Base-by-base conservation (phyloP, 1,284 basidiomycete species). In the Fomitopsis schrenkii region DNA sequence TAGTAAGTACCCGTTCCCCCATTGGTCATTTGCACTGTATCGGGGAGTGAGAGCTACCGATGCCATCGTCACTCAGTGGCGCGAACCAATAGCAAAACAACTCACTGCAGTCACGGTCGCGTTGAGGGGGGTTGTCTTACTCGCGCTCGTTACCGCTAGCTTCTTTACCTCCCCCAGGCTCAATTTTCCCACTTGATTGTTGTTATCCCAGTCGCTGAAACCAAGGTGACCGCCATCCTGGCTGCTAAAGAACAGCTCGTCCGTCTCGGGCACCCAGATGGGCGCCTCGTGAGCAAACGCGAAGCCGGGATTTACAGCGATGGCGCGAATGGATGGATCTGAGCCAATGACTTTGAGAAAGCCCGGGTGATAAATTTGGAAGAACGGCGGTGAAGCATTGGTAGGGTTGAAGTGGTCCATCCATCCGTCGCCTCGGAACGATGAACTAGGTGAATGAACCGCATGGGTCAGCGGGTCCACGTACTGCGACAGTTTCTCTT, bases 271-370 rank as follows among this genome's bases (percentile, higher is more conserved):
- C 10, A 81, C 74, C 73, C 85, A 91, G 1, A 90, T 79, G 0
- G 85, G 86, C 2, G 89, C 90, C 72, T 93, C 90, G 66, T 92
- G 90, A 26, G 89, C 90, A 64, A 90, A 83, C 0, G 87, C 84
- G 68, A 83, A 89, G 17, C 80, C 80, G 0, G 79, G 75, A 63
- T 85, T 83, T 1, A 79, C 80, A 0, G 85, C 83, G 26, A 93
- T 80, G 61, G 81, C 72, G 5, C 80, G 79, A 55, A 92, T 80
- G 0, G 81, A 81, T 3, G 90, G 83, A 42, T 76, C 74, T 7
- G 73, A 66, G 0, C 90, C 90, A 2, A 92, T 81, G 63, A 91
- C 77, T 38, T 67, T 57, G 61, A 86, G 74, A 72, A 93, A 93
- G 5, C 73, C 76, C 4, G 74, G 66, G 67, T 91, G 80, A 68